Evolutionary conservation across 768 basidiomycete species (phyloP), one percentile per base, ranked within the genome.

Genomic region (Boletus vermiculosoides): DNA sequence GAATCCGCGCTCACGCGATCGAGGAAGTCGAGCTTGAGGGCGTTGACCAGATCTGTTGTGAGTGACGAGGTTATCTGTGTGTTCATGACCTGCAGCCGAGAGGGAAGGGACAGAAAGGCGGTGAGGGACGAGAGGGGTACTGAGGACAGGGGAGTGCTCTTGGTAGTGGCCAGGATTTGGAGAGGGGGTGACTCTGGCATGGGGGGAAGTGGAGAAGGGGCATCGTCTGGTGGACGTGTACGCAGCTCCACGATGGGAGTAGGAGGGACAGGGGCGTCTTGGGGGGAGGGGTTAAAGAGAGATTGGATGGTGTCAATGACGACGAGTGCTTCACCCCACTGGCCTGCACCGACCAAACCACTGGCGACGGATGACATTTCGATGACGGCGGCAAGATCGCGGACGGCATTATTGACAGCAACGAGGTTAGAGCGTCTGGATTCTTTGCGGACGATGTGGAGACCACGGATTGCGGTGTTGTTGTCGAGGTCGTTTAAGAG

Each of bases 241-340:
- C 23, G 58, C 11, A 34, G 52, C n/a, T 49, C 45, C 34, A 40
- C n/a, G 46, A 7, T 20, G 22, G 52, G 59, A 9, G 33, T 50
- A 45, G 36, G 58, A 41, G 59, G 45, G 31, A 52, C 20, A 45
- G 50, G 31, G 50, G 15, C 51, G 37, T 58, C 56, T 52, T 49
- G 45, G 20, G 42, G 25, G 22, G 60, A 20, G 7, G 63, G 42
- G 13, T 79, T 71, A 83, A 86, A 87, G 63, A 90, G 71, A 47
- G 71, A 73, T 53, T 87, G 80, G 58, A 94, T 70, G 49, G 84
- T 80, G 47, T 91, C 85, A 37, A 92, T 81, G 18, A 94, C 78
- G 46, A 80, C 81, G 54, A 98, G 73, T 8, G 94, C 94, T 54
- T 91, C 89, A 15, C 84, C 83, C 90, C 92, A 98, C 62, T 97